phyloP scores from a whole-genome alignment of 805 yeast species.

The Debaryomyces hansenii region DNA sequence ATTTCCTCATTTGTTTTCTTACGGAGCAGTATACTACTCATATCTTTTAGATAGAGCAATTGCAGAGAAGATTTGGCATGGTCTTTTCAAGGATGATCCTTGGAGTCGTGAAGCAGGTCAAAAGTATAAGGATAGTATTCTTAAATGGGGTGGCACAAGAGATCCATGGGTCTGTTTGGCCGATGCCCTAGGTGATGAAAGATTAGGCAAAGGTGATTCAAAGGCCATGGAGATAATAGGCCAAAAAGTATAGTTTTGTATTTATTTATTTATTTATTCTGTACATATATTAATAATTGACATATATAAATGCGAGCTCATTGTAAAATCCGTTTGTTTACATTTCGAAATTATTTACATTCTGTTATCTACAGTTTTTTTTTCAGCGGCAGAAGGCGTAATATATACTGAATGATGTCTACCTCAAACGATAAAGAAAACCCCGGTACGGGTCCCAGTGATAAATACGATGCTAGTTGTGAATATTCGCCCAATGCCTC shows the following conservation, averaged over 20 bases:
- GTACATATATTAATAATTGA: background rate
- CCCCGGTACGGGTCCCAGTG: background rate
- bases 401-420: background rate
- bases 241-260: constrained; percentile 1
- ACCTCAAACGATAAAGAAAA: constrained; percentile 1
- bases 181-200: constrained; percentile 67
- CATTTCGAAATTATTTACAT: background rate
- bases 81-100: constrained; percentile 70
- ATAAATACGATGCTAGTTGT: background rate
- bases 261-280: background rate
- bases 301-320: background rate
- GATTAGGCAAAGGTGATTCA: constrained; percentile 63
- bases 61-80: constrained; percentile 81
- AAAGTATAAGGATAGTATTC: constrained; percentile 63
- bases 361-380: too few species aligned
- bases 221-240: constrained; percentile 59
- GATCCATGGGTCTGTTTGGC: constrained; percentile 89
- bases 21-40: constrained; percentile 92
- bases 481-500: constrained; percentile 5
- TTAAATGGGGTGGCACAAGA: constrained; percentile 91
- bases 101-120: constrained; percentile 73
- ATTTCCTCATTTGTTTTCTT: constrained; percentile 89
- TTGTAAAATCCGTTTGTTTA: background rate
- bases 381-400: too few species aligned
- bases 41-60: constrained; percentile 90